Base-by-base conservation (phyloP, 1,284 basidiomycete genomes). In the Ganoderma lucidum region DNA sequence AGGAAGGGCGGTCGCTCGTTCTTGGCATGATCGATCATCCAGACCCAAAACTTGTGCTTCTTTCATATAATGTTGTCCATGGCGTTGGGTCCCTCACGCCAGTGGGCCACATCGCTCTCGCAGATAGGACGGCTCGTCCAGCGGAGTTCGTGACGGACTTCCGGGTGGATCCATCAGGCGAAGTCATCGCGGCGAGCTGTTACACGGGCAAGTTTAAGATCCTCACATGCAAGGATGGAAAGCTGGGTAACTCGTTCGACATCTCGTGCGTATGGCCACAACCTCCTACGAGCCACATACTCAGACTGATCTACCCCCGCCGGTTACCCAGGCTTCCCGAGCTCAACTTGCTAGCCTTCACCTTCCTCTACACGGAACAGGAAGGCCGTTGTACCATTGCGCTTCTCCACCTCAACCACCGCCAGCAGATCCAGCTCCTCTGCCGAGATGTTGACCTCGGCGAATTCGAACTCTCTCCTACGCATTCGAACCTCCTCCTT, bases 11-110 rank as follows among this genome's bases (percentile, higher is more conserved):
- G 59, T 86, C 86, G 14, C 88, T 86, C 73, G 74, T 94, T 17
- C 78, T 93, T 23, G 83, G 92, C 28, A 82, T 93, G 75, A 86
- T 90, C 0, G 91, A 91, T 70, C 91, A 93, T 74, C 93, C 93
- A 2, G 87, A 92, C 45, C 90, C 92, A 6, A 87, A 88, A 71
- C 82, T 93, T 9, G 78, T 93, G 39, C 83, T 93, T 70, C 80
- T 94, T 32, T 77, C 82, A 9, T 91, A 89, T 74, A 75, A 78
- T 8, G 78, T 83, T 62, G 76, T 80, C 32, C 77, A 75, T 15
- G 83, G 82, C 0, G 73, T 73, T 28, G 78, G 79, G 12, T 75
- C 78, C 23, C 79, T 93, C 17, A 77, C 74, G 2, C 76, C 79
- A 10, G 83, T 79, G 30, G 85, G 84, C 63, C 78, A 82, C 58